Percentiles rank a stretch among this genome's conserved stretches.
These are phyloP conservation scores for Epichloe bromicola DNA, from an alignment of 2,329 filamentous ascomycete genomes.

Conservation along the genomic window DNA sequence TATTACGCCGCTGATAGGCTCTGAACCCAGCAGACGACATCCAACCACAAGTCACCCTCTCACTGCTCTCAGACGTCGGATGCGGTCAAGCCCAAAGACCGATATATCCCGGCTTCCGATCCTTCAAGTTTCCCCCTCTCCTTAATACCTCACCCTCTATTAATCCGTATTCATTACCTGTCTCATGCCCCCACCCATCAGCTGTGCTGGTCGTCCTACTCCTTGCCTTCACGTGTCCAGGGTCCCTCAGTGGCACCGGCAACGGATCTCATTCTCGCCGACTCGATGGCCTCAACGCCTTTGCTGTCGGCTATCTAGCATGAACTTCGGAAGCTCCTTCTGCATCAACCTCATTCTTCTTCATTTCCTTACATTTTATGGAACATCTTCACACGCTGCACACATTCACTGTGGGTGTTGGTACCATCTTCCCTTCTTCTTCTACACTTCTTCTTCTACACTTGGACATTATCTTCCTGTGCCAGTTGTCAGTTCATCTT, in stretches of 20 bases:
- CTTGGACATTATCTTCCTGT: neutral
- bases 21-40: neutral
- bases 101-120: neutral
- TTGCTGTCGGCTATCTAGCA: neutral
- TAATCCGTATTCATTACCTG: neutral
- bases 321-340: neutral
- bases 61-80: neutral
- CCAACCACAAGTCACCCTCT: neutral
- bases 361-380: neutral
- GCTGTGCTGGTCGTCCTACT: slow-evolving; percentile 2
- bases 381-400: neutral
- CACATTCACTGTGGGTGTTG: neutral
- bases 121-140: neutral
- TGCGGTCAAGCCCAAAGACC: neutral
- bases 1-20: neutral
- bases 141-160: neutral
- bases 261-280: neutral
- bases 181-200: neutral
- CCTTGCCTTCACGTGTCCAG: neutral
- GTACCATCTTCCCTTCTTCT: neutral
- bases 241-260: neutral
- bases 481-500: too few species aligned
- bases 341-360: neutral
- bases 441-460: neutral
- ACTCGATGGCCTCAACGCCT: neutral